Percentiles rank a stretch among this genome's conserved stretches.
Conservation (phyloP, 169 alveolate species). For the Eimeria sp. region DNA sequence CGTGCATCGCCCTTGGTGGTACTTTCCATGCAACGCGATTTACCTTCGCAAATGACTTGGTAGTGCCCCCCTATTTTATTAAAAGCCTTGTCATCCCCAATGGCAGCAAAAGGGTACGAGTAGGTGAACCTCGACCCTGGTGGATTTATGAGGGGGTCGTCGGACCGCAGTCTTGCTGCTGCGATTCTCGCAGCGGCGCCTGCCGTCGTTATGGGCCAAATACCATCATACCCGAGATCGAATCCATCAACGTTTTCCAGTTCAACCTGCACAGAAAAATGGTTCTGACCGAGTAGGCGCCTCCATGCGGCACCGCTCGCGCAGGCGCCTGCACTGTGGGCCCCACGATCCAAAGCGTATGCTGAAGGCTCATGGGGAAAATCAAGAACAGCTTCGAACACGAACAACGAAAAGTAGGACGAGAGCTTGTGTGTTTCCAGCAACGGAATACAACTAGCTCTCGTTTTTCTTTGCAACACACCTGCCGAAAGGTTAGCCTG, state of each 20-base stretch:
- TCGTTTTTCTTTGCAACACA: neutral
- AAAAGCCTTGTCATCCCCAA: conserved; percentile 37
- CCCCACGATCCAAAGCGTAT: neutral
- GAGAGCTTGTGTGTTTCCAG: neutral
- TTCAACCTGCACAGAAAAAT: conserved; percentile 21
- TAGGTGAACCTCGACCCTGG: conserved; percentile 57
- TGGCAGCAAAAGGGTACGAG: conserved; percentile 62
- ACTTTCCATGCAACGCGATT: neutral
- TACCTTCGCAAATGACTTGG: conserved; percentile 65
- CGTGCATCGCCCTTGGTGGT: neutral
- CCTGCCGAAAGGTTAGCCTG: conserved; percentile 71
- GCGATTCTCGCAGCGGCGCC: conserved; percentile 31
- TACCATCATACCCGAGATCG: conserved; percentile 58
- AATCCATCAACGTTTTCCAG: conserved; percentile 39
- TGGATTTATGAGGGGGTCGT: conserved; percentile 29
- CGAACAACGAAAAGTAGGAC: neutral
- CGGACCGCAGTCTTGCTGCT: conserved; percentile 21
- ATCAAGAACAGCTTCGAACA: neutral
- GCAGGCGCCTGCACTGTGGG: neutral
- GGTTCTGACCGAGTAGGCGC: no score
- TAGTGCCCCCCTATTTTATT: conserved; percentile 42
- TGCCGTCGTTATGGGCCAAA: conserved; percentile 32
- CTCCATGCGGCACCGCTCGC: neutral
- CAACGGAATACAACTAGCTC: neutral
- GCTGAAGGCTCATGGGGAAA: neutral